A percentile compares a stretch with the other conserved stretches of the same genome.
Conservation (phyloP, 805 yeast genomes). For the Yamadazyma endophytica region DNA sequence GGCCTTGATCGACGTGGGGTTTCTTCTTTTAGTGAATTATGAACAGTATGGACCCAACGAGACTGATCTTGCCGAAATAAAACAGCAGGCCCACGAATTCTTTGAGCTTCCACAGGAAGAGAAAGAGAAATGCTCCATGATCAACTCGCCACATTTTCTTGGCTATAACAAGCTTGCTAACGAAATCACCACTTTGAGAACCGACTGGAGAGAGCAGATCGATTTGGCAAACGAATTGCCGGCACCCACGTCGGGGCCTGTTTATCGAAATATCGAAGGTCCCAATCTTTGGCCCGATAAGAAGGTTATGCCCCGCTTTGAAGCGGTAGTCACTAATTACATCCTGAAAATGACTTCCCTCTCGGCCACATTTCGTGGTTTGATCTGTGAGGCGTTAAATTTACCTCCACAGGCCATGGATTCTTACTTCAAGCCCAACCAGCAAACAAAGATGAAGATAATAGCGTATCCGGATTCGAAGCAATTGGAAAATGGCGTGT, state of each 20-base stretch:
- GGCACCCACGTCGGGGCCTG: constrained; percentile 37
- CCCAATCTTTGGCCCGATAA: constrained; percentile 54
- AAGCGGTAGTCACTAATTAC: constrained; percentile 37
- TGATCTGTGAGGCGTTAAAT: constrained; percentile 56
- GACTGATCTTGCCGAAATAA: constrained; percentile 32
- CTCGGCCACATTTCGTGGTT: constrained; percentile 35
- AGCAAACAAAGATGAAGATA: constrained; percentile 51
- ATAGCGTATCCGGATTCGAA: constrained; percentile 51
- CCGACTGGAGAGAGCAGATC: constrained; percentile 61
- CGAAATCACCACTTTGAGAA: constrained; percentile 49
- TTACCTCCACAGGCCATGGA: constrained; percentile 42
- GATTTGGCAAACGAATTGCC: constrained; percentile 54
- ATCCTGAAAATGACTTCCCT: constrained; percentile 44
- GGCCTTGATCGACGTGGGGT: constrained; percentile 56
- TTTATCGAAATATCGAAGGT: constrained; percentile 51
- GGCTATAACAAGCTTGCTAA: constrained; percentile 57
- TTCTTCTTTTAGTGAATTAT: constrained; percentile 43
- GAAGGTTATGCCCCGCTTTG: constrained; percentile 38
- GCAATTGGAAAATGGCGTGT: constrained; percentile 17
- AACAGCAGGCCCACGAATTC: constrained; percentile 35
- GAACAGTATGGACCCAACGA: constrained; percentile 37
- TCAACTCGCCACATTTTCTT: constrained; percentile 52
- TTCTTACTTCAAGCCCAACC: constrained; percentile 47
- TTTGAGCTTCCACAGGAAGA: constrained; percentile 45
- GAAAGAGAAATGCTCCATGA: constrained; percentile 48